Evolutionary conservation across 2,329 filamentous ascomycete species (phyloP), one percentile per base, ranked within the genome.

Genomic region (Aspergillus glaucus): DNA sequence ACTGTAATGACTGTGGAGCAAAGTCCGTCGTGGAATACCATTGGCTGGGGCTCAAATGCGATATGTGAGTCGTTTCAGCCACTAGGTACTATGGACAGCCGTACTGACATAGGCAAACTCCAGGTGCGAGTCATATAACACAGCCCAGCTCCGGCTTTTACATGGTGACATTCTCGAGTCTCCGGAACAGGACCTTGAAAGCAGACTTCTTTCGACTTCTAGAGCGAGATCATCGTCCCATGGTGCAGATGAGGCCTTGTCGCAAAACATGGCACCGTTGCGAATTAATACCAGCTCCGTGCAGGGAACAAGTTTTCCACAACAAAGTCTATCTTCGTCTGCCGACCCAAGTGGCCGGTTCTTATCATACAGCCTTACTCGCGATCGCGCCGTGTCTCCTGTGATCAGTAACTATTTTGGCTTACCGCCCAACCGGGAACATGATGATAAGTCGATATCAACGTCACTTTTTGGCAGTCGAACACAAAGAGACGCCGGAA

Each of bases 1-100:
- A 91, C 53, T 98, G 93, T 70, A 97, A 98, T 65, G 93, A 98
- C 70, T 98, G 93, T 70, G 88, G 85, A 42, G 87, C 87, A 10
- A 91, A 90, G 64, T 91, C 86, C 52, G 86, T 87, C 19, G 89
- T 93, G 19, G 79, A 81, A 26, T 98, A 94, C 64, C 93, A 98
- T 69, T 98, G 93, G 89, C 75, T 97, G 4, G 93, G 93, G 0
- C 75, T 95, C 42, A 95, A 95, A 68, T 98, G 93, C 65, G 84
- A 75, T 43, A 69, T 78, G 59, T 84, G 62, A 59, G 70, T 61
- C 9, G 9, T 28, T 7, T 26, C 22, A 6, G 45, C 19, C 21
- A 4, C 22, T 24, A 6, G 32, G 8, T 19, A 44, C 42, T 21
- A 17, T 24, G 42, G 26, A 30, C 26, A 10, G 26, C 34, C 22